phyloP scores from a whole-genome alignment of 2,329 filamentous ascomycete species.

The Didymella arachidicola region DNA sequence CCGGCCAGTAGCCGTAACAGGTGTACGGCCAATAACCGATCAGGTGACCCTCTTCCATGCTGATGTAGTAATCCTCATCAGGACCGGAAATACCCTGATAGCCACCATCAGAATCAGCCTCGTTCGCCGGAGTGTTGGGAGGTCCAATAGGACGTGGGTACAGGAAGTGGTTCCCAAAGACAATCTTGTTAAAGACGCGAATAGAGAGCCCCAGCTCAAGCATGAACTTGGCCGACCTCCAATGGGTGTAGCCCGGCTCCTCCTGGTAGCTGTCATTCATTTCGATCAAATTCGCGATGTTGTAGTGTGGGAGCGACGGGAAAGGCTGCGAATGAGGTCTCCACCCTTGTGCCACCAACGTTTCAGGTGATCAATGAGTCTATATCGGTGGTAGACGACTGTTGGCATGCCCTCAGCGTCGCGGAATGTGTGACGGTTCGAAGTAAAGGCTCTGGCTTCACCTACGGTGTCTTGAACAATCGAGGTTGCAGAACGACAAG shows the following conservation, averaged over 20 bases:
- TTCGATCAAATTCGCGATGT: background rate
- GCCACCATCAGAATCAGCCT: background rate
- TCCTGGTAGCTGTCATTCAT: background rate
- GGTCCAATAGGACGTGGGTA: background rate
- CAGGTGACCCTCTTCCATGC: background rate
- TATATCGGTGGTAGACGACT: slow-evolving; percentile 31
- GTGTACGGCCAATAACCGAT: background rate
- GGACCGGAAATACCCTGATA: background rate
- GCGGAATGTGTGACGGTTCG: slow-evolving; percentile 37
- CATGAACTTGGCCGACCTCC: slow-evolving; percentile 4
- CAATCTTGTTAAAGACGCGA: background rate
- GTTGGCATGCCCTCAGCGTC: slow-evolving; percentile 37
- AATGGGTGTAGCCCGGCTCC: background rate
- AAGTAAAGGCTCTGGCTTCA: slow-evolving; percentile 29
- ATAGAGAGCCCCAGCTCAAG: background rate
- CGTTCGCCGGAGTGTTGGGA: slow-evolving; percentile 1
- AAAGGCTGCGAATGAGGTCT: slow-evolving; percentile 28
- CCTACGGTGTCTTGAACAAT: slow-evolving; percentile 30
- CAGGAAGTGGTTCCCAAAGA: background rate
- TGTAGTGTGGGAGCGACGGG: slow-evolving; percentile 6
- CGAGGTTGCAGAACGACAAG: slow-evolving; percentile 19
- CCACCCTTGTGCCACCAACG: slow-evolving; percentile 36
- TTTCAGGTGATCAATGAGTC: slow-evolving; percentile 31
- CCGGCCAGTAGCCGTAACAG: background rate
- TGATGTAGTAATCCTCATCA: slow-evolving; percentile 10